These are phyloP conservation scores for Bolboschoenus planiculmis DNA, from an alignment of 176 grass and related monocot genomes.

Conservation along the genomic window DNA sequence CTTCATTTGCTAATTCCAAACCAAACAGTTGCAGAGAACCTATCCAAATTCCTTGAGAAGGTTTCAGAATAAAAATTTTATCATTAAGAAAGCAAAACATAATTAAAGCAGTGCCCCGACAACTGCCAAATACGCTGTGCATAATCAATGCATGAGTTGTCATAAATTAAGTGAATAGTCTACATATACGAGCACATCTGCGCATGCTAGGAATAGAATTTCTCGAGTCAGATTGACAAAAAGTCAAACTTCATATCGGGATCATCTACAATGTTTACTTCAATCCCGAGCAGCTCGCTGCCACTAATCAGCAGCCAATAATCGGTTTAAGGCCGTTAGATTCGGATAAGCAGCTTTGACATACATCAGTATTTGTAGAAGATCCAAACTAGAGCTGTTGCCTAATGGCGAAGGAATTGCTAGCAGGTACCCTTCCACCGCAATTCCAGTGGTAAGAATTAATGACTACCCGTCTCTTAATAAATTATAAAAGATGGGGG, in stretches of 20 bases:
- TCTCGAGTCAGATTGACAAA: not conserved
- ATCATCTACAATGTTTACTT: not conserved
- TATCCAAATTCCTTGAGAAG: not conserved
- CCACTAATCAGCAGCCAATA: no score
- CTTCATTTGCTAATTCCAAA: constrained; percentile 10
- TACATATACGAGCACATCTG: not conserved
- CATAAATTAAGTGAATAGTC: not conserved
- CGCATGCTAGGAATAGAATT: not conserved
- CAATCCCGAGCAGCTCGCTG: no score
- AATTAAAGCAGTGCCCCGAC: not conserved
- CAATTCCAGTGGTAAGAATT: constrained; percentile 6
- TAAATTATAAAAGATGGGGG: not conserved
- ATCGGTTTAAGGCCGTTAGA: not conserved
- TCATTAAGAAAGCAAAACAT: not conserved
- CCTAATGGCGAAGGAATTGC: not conserved
- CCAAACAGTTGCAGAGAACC: constrained; percentile 1
- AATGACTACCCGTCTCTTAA: not conserved
- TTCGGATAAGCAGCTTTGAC: not conserved
- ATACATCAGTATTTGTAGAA: not conserved
- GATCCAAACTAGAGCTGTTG: not conserved
- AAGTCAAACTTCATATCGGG: not conserved
- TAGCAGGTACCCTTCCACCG: not conserved
- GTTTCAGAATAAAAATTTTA: not conserved
- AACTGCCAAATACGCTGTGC: not conserved
- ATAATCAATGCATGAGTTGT: not conserved